These are phyloP conservation scores for Dioszegia hungarica DNA, from an alignment of 768 basidiomycete species.

Conservation along the genomic window DNA sequence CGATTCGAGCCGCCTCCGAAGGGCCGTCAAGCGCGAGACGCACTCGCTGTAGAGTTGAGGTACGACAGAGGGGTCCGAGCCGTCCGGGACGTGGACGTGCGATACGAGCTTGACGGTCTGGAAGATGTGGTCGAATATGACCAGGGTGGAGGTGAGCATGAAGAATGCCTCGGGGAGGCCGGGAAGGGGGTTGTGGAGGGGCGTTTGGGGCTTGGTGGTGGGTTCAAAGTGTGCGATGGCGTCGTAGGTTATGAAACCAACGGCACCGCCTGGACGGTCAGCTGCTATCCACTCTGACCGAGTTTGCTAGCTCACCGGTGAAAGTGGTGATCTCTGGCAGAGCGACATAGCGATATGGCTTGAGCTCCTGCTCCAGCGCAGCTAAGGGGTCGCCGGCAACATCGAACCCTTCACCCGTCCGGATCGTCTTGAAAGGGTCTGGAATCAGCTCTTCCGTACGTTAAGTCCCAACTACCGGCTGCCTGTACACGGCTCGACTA, in stretches of 20 bases:
- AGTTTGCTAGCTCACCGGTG: slow-evolving; percentile 53
- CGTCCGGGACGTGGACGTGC: slow-evolving; percentile 81
- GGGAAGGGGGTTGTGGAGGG: slow-evolving; percentile 68
- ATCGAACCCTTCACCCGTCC: slow-evolving; percentile 79
- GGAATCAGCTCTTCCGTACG: neutral
- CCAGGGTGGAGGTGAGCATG: slow-evolving; percentile 92
- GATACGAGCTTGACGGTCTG: slow-evolving; percentile 93
- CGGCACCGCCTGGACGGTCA: slow-evolving; percentile 67
- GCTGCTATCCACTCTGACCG: neutral
- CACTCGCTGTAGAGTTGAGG: slow-evolving; percentile 85
- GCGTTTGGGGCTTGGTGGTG: slow-evolving; percentile 56
- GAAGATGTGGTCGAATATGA: slow-evolving; percentile 95
- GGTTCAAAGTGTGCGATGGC: slow-evolving; percentile 96
- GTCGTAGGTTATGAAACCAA: slow-evolving; percentile 96
- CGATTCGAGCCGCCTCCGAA: slow-evolving; percentile 70
- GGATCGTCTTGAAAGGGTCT: slow-evolving; percentile 92
- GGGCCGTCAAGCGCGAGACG: slow-evolving; percentile 69
- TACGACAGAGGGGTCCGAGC: slow-evolving; percentile 56
- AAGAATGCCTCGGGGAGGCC: slow-evolving; percentile 89
- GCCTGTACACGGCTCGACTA: no score
- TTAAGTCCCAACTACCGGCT: no score
- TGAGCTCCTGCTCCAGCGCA: slow-evolving; percentile 76
- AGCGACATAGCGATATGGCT: slow-evolving; percentile 80
- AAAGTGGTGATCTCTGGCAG: slow-evolving; percentile 89
- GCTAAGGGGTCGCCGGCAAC: slow-evolving; percentile 79